Conservation (phyloP, 306 rosid genomes). For the Argentina anserina region DNA sequence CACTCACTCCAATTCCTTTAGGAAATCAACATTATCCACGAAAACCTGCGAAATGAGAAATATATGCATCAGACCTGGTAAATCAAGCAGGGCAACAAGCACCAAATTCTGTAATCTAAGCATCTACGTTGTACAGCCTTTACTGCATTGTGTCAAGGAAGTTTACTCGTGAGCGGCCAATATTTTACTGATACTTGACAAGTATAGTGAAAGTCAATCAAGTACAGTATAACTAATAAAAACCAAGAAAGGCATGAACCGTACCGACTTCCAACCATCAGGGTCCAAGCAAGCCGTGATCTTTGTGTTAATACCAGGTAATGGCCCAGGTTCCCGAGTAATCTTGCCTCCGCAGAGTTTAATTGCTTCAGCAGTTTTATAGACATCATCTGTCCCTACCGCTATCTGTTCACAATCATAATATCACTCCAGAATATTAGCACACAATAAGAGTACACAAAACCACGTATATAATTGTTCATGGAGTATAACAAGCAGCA, state of each 20-base stretch:
- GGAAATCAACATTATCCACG: constrained; percentile 83
- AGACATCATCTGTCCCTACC: constrained; percentile 89
- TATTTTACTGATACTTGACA: background rate
- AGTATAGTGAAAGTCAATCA: background rate
- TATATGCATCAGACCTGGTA: background rate
- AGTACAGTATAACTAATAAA: background rate
- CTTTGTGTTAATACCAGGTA: constrained; percentile 77
- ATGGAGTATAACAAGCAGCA: background rate
- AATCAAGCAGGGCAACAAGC: background rate
- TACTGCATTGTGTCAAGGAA: background rate
- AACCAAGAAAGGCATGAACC: constrained; percentile 21
- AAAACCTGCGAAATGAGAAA: constrained; percentile 61
- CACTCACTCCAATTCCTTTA: constrained; percentile 68
- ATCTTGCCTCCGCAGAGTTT: constrained; percentile 81
- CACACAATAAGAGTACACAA: background rate
- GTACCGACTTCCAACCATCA: constrained; percentile 96
- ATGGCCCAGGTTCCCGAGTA: constrained; percentile 83
- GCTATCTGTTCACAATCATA: constrained; percentile 54
- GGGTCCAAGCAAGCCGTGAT: constrained; percentile 91
- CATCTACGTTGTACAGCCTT: background rate
- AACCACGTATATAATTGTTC: background rate
- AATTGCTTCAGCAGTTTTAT: constrained; percentile 86
- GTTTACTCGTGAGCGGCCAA: background rate
- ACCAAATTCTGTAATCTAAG: background rate
- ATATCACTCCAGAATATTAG: constrained; percentile 18